Evolutionary conservation across 495 filamentous ascomycete species (phyloP).

Genomic region (Terfezia boudieri): DNA sequence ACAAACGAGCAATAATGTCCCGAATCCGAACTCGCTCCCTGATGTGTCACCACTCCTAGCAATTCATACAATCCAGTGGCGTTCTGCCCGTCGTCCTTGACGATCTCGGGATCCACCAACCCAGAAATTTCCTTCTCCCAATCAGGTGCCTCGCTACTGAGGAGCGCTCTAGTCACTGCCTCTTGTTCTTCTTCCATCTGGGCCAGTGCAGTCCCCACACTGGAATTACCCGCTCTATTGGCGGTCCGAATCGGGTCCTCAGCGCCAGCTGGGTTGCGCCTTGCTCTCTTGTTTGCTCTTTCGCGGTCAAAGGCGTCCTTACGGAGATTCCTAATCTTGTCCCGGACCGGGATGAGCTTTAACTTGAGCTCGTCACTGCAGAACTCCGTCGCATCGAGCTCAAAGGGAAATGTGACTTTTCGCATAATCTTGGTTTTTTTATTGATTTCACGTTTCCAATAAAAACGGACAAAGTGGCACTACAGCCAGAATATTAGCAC

Average conservation of each 20-base stretch:
- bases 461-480: constrained; percentile 65
- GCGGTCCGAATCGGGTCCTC: background rate
- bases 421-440: constrained; percentile 99
- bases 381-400: constrained; percentile 84
- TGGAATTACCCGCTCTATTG: background rate
- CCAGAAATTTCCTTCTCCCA: background rate
- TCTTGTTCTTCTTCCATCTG: background rate
- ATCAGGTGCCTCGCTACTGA: background rate
- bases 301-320: constrained; percentile 47
- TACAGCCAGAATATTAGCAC: constrained; percentile 1
- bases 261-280: constrained; percentile 32
- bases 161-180: background rate
- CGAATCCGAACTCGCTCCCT: constrained; percentile 88
- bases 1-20: constrained; percentile 96
- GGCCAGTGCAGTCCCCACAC: background rate
- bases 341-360: constrained; percentile 66
- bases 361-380: constrained; percentile 64
- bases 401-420: constrained; percentile 85
- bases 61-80: constrained; percentile 87
- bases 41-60: constrained; percentile 87
- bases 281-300: constrained; percentile 68
- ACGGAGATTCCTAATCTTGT: constrained; percentile 83
- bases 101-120: constrained; percentile 32
- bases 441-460: constrained; percentile 79
- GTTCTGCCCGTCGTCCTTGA: constrained; percentile 61